A percentile compares a stretch with the other conserved stretches of the same genome.
phyloP scores from a whole-genome alignment of 2,329 filamentous ascomycete species.

The Colletotrichum sp. region DNA sequence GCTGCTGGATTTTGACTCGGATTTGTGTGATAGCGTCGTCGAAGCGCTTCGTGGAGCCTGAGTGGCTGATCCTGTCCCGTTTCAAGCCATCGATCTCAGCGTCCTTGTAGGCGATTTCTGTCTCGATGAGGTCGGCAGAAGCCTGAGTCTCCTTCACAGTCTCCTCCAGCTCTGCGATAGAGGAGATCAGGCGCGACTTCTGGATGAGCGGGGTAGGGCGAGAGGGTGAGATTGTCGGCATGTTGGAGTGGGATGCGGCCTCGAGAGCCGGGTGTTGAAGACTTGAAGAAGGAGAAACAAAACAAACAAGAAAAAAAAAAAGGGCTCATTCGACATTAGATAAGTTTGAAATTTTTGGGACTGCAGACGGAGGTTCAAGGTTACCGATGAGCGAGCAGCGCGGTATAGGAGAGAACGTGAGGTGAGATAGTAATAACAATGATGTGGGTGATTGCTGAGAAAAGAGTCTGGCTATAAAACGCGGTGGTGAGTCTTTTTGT shows the following conservation, averaged over 20 bases:
- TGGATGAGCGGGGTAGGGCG: neutral
- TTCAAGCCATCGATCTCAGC: neutral
- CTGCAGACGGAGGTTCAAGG: neutral
- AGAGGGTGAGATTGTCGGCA: neutral
- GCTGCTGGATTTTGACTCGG: neutral
- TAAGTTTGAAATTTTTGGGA: neutral
- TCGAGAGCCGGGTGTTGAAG: neutral
- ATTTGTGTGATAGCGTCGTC: neutral
- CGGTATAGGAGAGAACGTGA: neutral
- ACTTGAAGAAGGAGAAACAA: neutral
- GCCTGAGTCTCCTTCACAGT: neutral
- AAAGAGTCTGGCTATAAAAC: neutral
- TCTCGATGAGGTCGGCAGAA: neutral
- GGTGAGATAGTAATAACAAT: neutral
- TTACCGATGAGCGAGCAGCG: neutral
- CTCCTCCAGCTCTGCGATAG: neutral
- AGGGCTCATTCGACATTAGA: neutral
- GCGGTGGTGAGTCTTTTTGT: neutral
- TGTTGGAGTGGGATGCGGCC: neutral
- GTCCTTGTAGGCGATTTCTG: slow-evolving; percentile 1
- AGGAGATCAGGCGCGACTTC: neutral
- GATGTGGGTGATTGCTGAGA: neutral
- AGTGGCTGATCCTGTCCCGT: neutral
- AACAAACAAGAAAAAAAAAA: neutral
- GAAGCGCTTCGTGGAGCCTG: neutral